These are phyloP conservation scores for Lachancea nothofagi DNA, from an alignment of 805 yeast genomes.

Conservation along the genomic window DNA sequence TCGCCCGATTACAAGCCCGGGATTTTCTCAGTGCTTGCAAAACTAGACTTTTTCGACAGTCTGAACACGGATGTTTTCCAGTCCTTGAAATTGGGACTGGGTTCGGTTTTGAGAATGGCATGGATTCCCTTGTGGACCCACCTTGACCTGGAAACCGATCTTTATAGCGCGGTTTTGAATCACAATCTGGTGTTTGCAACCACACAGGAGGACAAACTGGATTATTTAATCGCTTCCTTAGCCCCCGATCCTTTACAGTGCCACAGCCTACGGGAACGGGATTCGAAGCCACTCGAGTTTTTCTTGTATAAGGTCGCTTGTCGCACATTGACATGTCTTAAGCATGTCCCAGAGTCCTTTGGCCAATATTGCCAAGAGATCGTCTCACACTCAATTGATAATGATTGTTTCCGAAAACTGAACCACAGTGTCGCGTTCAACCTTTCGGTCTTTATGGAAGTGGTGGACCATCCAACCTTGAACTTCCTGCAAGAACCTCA, in stretches of 20 bases:
- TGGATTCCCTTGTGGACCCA: constrained; percentile 26
- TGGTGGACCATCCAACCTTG: constrained; percentile 32
- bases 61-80: constrained; percentile 11
- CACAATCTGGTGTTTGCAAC: constrained; percentile 7
- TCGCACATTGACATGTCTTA: constrained; percentile 13
- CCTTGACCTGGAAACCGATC: not conserved
- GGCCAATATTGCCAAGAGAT: constrained; percentile 4
- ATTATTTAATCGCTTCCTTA: constrained; percentile 20
- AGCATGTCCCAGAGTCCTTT: constrained; percentile 12
- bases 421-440: constrained; percentile 14
- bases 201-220: constrained; percentile 16
- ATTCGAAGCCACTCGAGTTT: constrained; percentile 9
- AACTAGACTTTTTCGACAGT: constrained; percentile 15
- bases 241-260: constrained; percentile 1
- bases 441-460: constrained; percentile 28
- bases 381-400: not conserved
- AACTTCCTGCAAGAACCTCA: constrained; percentile 24
- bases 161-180: not conserved
- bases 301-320: constrained; percentile 15
- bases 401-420: constrained; percentile 7
- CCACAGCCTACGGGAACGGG: constrained; percentile 4
- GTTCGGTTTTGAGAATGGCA: constrained; percentile 9
- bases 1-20: constrained; percentile 15
- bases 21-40: constrained; percentile 17
- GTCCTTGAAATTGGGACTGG: constrained; percentile 13